Conservation (phyloP, 495 filamentous ascomycete genomes). For the Penicillium parvum region DNA sequence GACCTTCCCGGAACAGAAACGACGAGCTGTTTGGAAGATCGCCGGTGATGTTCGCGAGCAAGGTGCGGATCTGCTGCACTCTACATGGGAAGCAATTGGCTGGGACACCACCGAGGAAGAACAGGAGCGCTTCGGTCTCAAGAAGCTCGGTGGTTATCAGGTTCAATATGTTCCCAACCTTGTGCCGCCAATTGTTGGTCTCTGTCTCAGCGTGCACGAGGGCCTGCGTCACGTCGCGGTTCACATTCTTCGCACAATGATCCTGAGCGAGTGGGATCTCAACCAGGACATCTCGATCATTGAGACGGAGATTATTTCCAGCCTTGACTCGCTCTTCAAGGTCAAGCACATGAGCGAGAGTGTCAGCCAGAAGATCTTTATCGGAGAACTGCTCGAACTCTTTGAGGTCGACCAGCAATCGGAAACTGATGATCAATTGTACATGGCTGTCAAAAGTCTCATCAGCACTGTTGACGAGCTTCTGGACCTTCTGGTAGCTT, state of each 20-base stretch:
- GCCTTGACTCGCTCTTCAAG: conserved; percentile 88
- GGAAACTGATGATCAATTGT: conserved; percentile 66
- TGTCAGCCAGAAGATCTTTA: conserved; percentile 87
- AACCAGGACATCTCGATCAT: conserved; percentile 89
- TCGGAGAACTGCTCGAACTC: conserved; percentile 73
- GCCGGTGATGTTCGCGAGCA: conserved; percentile 92
- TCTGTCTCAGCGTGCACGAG: conserved; percentile 94
- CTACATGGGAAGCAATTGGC: conserved; percentile 93
- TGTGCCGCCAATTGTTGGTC: conserved; percentile 85
- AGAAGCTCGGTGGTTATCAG: conserved; percentile 91
- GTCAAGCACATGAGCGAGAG: conserved; percentile 81
- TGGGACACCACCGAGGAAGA: conserved; percentile 89
- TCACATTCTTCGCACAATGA: conserved; percentile 93
- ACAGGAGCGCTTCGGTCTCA: conserved; percentile 64
- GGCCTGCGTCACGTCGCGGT: conserved; percentile 85
- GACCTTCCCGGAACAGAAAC: conserved; percentile 95
- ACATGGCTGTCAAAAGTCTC: conserved; percentile 69
- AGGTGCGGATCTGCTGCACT: conserved; percentile 76
- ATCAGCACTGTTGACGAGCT: conserved; percentile 84
- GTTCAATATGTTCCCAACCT: conserved; percentile 95
- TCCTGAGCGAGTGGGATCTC: conserved; percentile 96
- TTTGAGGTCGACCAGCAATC: conserved; percentile 76
- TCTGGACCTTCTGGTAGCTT: conserved; percentile 87
- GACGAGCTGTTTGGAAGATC: conserved; percentile 96
- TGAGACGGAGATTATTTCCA: conserved; percentile 95